Percentiles rank a stretch among this genome's conserved stretches.
These are phyloP conservation scores for Leptodermis oblonga DNA, from an alignment of 257 asterid genomes.

Conservation along the genomic window DNA sequence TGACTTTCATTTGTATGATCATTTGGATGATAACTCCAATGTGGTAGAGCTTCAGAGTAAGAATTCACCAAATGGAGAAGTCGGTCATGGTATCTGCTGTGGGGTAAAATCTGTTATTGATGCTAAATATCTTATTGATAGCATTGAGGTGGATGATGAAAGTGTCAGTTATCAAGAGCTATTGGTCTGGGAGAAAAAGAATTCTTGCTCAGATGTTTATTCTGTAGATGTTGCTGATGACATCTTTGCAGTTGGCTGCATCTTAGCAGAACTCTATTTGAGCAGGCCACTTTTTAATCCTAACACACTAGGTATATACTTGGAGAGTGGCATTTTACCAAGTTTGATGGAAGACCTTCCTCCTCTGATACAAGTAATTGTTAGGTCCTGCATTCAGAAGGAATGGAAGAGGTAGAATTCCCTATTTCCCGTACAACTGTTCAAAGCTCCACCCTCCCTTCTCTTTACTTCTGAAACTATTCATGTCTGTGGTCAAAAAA, in stretches of 20 bases:
- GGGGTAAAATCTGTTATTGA: slow-evolving; percentile 36
- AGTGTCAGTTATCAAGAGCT: slow-evolving; percentile 78
- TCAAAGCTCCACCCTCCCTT: background rate
- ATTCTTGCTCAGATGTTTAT: slow-evolving; percentile 29
- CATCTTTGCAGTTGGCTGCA: slow-evolving; percentile 88
- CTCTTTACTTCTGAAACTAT: background rate
- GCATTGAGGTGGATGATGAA: slow-evolving; percentile 61
- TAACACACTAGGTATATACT: slow-evolving; percentile 44
- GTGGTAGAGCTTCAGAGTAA: slow-evolving; percentile 31
- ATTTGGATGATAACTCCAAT: slow-evolving; percentile 27
- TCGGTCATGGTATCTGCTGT: slow-evolving; percentile 21
- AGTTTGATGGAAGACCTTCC: slow-evolving; percentile 66
- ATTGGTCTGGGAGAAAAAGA: slow-evolving; percentile 62
- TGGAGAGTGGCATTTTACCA: slow-evolving; percentile 67
- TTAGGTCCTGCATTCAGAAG: slow-evolving; percentile 76
- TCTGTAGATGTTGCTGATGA: slow-evolving; percentile 62
- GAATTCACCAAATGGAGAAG: slow-evolving; percentile 27
- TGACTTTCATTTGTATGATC: slow-evolving; percentile 32
- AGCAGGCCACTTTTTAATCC: slow-evolving; percentile 79
- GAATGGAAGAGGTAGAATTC: slow-evolving; percentile 73
- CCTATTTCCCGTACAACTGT: slow-evolving; percentile 7
- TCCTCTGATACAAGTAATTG: slow-evolving; percentile 49
- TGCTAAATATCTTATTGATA: slow-evolving; percentile 55
- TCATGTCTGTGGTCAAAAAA: background rate
- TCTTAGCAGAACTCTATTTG: slow-evolving; percentile 81